Evolutionary conservation across 345 rosid genomes (phyloP), one percentile per base, ranked within the genome.

Genomic region (Bruguiera parviflora): DNA sequence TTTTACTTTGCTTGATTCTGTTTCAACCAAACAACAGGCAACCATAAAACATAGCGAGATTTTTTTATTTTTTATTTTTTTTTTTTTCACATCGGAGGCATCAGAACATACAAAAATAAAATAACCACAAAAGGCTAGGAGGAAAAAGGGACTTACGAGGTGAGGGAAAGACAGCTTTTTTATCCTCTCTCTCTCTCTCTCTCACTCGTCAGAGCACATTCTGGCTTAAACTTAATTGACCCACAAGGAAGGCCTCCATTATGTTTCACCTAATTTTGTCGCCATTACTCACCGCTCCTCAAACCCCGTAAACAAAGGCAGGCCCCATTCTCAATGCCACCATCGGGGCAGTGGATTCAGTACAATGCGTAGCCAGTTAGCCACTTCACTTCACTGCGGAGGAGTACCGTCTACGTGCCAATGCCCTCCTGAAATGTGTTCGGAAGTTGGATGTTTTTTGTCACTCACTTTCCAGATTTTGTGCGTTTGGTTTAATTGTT

Each of bases 121-220:
- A 58, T 56, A 66, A 70, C 63, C 69, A 24, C 35, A 69, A 58
- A 53, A 22, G 73, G 5, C 2, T 13, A 53, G 72, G 64, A 66
- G 62, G 77, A 47, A 27, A 27, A 27, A 68, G 69, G 78, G 79
- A 70, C 46, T 73, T 63, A 56, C 75, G 71, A 78, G 79, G 74
- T 53, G 66, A 46, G 64, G 8, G 22, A 61, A 55, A 71, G 60
- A 37, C 62, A 20, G n/a, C 11, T 29, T 68, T 59, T 64, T 60
- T n/a, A n/a, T n/a, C n/a, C 35, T 52, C 16, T 59, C 28, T 7
- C 24, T 62, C 28, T 35, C 21, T 49, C 28, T 51, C 24, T 29
- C 43, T 67, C 71, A 35, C 74, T 66, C 55, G 84, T 63, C 83
- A 72, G 81, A 43, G 79, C 83, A 75, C 79, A 75, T 72, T 79